These are phyloP conservation scores for Asterionellopsis glacialis DNA, from an alignment of 108 stramenopile genomes.

Conservation along the genomic window DNA sequence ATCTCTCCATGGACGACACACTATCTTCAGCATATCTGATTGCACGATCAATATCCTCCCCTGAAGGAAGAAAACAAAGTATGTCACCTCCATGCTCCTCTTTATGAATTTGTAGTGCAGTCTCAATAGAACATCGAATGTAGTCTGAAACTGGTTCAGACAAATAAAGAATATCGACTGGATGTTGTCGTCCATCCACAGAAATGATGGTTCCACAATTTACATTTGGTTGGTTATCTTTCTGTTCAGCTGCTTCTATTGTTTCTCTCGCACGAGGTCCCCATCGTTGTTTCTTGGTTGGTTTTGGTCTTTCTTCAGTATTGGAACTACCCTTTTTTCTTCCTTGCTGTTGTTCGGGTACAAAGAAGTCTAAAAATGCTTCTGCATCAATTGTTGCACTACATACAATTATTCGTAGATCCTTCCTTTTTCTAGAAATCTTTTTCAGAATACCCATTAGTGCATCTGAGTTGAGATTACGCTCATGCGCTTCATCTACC, in stretches of 20 bases:
- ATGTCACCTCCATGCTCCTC: constrained; percentile 73
- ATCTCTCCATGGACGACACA: constrained; percentile 3
- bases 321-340: constrained; percentile 16
- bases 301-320: neutral
- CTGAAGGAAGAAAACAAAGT: constrained; percentile 91
- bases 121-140: constrained; percentile 70
- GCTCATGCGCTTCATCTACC: constrained; percentile 96
- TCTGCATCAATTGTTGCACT: constrained; percentile 97
- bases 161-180: constrained; percentile 86
- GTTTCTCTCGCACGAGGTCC: constrained; percentile 8
- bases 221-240: neutral
- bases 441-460: constrained; percentile 88
- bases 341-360: constrained; percentile 22
- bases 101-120: constrained; percentile 68
- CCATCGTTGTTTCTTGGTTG: constrained; percentile 29
- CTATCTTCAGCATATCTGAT: constrained; percentile 67
- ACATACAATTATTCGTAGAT: constrained; percentile 90
- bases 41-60: constrained; percentile 87
- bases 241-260: constrained; percentile 1
- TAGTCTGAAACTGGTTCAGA: constrained; percentile 76
- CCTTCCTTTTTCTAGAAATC: constrained; percentile 66
- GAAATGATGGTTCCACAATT: constrained; percentile 69
- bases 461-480: constrained; percentile 86
- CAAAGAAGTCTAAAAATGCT: constrained; percentile 88
- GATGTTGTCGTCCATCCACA: constrained; percentile 76